These are phyloP conservation scores for Phytophthora macrochlamydospora DNA, from an alignment of 352 stramenopile genomes.

Conservation along the genomic window DNA sequence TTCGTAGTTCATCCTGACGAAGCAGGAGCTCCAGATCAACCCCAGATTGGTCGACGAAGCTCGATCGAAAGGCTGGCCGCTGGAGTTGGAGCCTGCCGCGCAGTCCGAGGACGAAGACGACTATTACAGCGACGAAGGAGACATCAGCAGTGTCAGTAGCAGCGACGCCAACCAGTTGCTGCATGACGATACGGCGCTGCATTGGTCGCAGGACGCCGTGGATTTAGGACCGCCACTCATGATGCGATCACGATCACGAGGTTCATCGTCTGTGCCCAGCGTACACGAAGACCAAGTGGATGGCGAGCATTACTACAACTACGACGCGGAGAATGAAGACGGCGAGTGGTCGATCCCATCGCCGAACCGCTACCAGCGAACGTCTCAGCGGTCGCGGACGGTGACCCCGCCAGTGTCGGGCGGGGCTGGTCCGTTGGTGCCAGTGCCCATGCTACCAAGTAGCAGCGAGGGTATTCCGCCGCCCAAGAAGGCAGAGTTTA, in stretches of 20 bases:
- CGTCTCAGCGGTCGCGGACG: conserved; percentile 15
- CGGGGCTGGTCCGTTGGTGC: conserved; percentile 17
- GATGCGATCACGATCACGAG: conserved; percentile 8
- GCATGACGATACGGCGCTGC: conserved; percentile 12
- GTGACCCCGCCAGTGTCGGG: conserved; percentile 22
- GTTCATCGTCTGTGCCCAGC: conserved; percentile 24
- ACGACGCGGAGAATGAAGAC: conserved; percentile 19
- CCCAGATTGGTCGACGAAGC: conserved; percentile 16
- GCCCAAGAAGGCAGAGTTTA: conserved; percentile 5
- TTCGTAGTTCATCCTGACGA: conserved; percentile 52
- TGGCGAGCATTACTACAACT: conserved; percentile 8
- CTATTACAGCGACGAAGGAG: conserved; percentile 33
- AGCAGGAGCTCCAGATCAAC: conserved; percentile 52
- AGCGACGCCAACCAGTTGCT: conserved; percentile 28
- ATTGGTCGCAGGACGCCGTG: conserved; percentile 9
- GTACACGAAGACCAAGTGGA: conserved; percentile 12
- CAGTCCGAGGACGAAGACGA: conserved; percentile 30
- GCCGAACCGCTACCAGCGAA: conserved; percentile 15
- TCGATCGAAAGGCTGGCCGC: conserved; percentile 20
- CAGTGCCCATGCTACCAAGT: conserved; percentile 22
- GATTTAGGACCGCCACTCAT: conserved; percentile 8
- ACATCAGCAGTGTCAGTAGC: conserved; percentile 22
- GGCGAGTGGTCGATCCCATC: conserved; percentile 30
- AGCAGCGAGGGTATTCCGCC: conserved; percentile 30
- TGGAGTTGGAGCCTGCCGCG: conserved; percentile 11